Evolutionary conservation across 2,329 filamentous ascomycete species (phyloP), one percentile per base, ranked within the genome.

Genomic region (Plenodomus biglobosus): DNA sequence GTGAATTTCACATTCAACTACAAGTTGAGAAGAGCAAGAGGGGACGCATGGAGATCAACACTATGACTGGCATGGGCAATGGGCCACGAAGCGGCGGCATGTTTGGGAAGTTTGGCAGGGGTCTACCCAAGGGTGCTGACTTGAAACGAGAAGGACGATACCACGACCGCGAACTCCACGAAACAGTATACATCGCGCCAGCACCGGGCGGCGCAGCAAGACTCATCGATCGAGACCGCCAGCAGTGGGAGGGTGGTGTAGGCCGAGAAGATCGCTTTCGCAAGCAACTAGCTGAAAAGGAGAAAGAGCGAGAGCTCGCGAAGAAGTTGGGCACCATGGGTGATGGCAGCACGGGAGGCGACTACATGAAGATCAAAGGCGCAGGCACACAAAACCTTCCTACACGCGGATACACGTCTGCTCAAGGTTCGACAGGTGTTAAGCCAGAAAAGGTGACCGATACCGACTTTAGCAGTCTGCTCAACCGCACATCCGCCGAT

Each of bases 1-100:
- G 94, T 74, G 91, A 96, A 56, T 99, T 87, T 60, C 94, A 99
- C 71, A 84, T 95, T 58, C 91, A 95, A 60, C 77, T 90, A 20
- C 86, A 90, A 20, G 76, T 97, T 2, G 82, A 85, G 45, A 92
- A 89, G 66, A 82, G 84, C 65, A 79, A 83, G 22, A 77, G 83
- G 10, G 77, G 80, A 1, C 81, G 92, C 30, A 85, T 92, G 77
- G 91, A 95, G 64, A 80, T 96, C 52, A 95, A 92, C 65, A 82
- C 79, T 11, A 86, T 85, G 71, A 81, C 80, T 3, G 78, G 78
- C 19, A 75, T 80, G 41, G 65, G 68, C 19, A 64, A 58, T 44
- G 68, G 66, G 1, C 59, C 60, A 15, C 41, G 52, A 8, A 56
- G 64, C 3, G 53, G 58, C 43, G 47, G 66, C 41, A 68, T 63